Base-by-base conservation (phyloP, 495 filamentous ascomycete genomes). In the Acidiella bohemica region DNA sequence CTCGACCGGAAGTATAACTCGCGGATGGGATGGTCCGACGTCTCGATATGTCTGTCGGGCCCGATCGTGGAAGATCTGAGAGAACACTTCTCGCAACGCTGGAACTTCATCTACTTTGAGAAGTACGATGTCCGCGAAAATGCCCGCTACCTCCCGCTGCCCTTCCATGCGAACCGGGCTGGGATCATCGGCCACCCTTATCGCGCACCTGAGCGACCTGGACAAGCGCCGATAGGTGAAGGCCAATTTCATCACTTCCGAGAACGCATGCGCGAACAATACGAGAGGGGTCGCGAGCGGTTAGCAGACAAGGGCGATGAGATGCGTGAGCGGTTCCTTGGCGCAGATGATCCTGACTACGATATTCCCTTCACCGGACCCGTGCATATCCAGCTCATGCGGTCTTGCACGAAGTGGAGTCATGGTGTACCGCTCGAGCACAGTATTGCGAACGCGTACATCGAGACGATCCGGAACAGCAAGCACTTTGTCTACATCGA, bases 11-110 rank as follows among this genome's bases (percentile, higher is more conserved):
- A 74, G 32, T 72, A 72, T 47, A 81, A 64, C 59, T 81, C 83
- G 8, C 73, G 88, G 36, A 94, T 96, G 84, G 88, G 88, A 8
- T 94, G 86, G 86, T 79, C 82, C 18, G 88, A 96, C 61, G 70
- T 96, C 40, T 80, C 81, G 21, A 63, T 96, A 22, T 84, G 79
- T 41, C 51, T 96, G 19, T 69, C 67, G n/a, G 88, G 88, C 0
- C 80, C 80, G 0, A 78, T 80, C 9, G 78, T 92, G 0, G 67
- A 81, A 38, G 88, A 84, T 53, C 63, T 96, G 13, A 67, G 73
- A 14, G 66, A 67, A 2, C 84, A 94, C 53, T 96, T 96, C 51
- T 67, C 76, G 10, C 75, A 93, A 47, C 67, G 88, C 43, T 96
- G 88, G 87, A 93, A 94, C 60, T 94, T 81, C 55, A 90, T 96